phyloP scores from a whole-genome alignment of 129 eudicot species.

The Erigeron canadensis region DNA sequence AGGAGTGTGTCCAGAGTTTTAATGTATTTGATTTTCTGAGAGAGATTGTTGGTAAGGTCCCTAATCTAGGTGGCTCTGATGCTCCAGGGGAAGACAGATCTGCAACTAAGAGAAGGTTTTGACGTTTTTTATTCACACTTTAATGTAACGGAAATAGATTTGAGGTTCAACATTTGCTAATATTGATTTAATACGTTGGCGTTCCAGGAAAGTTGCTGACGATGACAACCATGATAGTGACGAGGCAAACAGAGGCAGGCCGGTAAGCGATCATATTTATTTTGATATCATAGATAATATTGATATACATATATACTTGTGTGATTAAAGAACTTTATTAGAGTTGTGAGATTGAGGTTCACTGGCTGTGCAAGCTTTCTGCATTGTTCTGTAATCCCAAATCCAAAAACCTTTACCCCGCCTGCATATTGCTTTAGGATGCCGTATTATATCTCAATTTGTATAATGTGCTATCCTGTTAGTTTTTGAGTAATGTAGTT shows the following conservation, averaged over 20 bases:
- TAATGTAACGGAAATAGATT: background rate
- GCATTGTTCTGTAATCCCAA: background rate
- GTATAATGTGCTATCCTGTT: background rate
- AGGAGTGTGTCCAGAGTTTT: constrained; percentile 76
- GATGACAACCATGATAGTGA: constrained; percentile 64
- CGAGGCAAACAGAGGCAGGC: constrained; percentile 57
- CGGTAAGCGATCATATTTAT: constrained; percentile 33
- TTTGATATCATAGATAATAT: background rate
- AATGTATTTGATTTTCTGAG: constrained; percentile 82
- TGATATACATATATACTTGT: background rate
- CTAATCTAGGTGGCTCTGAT: constrained; percentile 78
- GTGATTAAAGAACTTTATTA: background rate
- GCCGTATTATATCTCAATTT: background rate
- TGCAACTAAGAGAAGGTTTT: constrained; percentile 63
- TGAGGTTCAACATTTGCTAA: background rate
- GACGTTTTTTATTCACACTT: background rate
- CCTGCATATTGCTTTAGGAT: background rate
- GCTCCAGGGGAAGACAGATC: constrained; percentile 54
- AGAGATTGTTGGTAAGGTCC: constrained; percentile 91
- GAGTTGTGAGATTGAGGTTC: constrained; percentile 1
- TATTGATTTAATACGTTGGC: background rate
- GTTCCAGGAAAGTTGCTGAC: constrained; percentile 56
- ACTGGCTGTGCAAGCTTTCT: background rate
- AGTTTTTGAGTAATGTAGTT: background rate
- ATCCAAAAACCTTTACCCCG: background rate